These are phyloP conservation scores for Austroboletus festivus DNA, from an alignment of 768 basidiomycete species.

Conservation along the genomic window DNA sequence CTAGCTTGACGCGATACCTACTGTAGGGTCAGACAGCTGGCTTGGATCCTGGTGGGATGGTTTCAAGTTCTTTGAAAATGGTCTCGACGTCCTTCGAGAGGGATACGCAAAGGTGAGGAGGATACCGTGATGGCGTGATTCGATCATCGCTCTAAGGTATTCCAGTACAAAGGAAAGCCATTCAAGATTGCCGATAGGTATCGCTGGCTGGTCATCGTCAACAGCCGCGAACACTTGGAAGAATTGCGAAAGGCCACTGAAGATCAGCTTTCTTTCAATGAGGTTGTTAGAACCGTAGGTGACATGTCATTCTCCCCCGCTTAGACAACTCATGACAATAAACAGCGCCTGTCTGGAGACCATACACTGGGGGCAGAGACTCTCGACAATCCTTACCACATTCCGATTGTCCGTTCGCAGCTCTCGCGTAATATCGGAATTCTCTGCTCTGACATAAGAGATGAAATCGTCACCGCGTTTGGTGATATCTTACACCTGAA, in stretches of 20 bases:
- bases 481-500: slow-evolving; percentile 30
- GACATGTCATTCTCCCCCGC: background rate
- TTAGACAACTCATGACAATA: background rate
- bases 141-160: no score
- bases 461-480: background rate
- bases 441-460: background rate
- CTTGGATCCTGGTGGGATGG: slow-evolving; percentile 27
- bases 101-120: slow-evolving; percentile 29
- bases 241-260: slow-evolving; percentile 40
- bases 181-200: slow-evolving; percentile 31
- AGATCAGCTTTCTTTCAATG: slow-evolving; percentile 34
- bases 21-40: slow-evolving; percentile 22
- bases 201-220: slow-evolving; percentile 40
- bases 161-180: slow-evolving; percentile 15
- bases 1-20: slow-evolving; percentile 4
- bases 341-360: background rate
- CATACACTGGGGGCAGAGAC: background rate
- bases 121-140: background rate
- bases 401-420: background rate
- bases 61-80: slow-evolving; percentile 16
- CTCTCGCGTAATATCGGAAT: background rate
- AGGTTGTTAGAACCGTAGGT: slow-evolving; percentile 35
- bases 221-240: slow-evolving; percentile 30
- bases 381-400: background rate
- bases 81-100: slow-evolving; percentile 24